Evolutionary conservation across 176 grass and related monocot species (phyloP), one percentile per base, ranked within the genome.

Genomic region (Rhipidocladum racemiflorum): DNA sequence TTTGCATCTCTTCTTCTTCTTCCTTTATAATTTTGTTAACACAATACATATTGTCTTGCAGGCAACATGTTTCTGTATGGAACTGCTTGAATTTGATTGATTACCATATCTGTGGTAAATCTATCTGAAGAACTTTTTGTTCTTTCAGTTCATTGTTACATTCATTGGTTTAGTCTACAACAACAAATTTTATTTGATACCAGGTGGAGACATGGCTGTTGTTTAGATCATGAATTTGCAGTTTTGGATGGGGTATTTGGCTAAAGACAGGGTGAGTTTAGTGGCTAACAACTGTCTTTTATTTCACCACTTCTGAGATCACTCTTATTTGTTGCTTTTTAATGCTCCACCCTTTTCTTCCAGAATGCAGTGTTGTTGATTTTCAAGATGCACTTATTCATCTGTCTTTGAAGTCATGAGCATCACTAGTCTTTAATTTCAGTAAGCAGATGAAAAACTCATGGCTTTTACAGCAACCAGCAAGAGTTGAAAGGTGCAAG

Each of bases 51-150:
- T 83, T 60, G 46, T 68, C 45, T 79, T 18, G 42, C 80, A 90
- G 88, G 88, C 84, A 83, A 79, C 74, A 68, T 90, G 68, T 90
- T 90, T 90, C 53, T 90, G 64, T 90, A 87, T 62, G 88, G 84
- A 83, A 79, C 60, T 68, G 28, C 84, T 68, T 90, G 80, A 90
- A 87, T 90, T 74, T 83, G 74, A 14, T 72, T 83, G 75, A 21
- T 43, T 85, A 80, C 46, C 77, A 76, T 76, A 43, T 85, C 7
- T 42, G 34, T 40, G 30, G 88, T 90, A 79, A 79, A 59, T 54
- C 34, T 73, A 49, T 83, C 64, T 1, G 39, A 68, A 83, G 28
- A 59, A 51, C 6, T 14, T 21, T 62, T 42, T 54, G 6, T 38
- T 39, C 13, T 89, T 71, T 72, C 21, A 27, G 24, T 70, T 16